Base-by-base conservation (phyloP, 768 basidiomycete genomes). In the Phanerochaete sordida region DNA sequence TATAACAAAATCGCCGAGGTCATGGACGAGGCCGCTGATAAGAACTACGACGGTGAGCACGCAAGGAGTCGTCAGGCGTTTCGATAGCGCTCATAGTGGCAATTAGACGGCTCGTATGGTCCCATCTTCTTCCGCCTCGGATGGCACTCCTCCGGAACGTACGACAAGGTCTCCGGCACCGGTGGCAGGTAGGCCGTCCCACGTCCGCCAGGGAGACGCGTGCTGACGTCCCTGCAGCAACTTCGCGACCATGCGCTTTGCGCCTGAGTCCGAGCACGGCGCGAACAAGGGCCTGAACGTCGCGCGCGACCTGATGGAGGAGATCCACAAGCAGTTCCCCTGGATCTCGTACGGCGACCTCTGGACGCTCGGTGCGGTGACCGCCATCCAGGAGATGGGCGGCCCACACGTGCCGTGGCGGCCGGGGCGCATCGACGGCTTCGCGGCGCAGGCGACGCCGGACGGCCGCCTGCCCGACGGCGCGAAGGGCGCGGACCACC, bases 211-310 rank as follows among this genome's bases (percentile, higher is more conserved):
- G 4, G 27, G 16, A 48, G 28, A 43, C 37, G 53, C 19, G 21
- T 28, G 11, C 58, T 59, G 31, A 61, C 56, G 47, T 47, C 49
- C 47, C 27, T 45, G 31, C 70, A 90, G 92, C 80, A 98, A 99
- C 82, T 95, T 93, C 65, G 96, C 97, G 2, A 98, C 96, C 24
- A 99, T 99, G 96, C 90, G 96, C 58, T 99, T 98, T 75, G 84
- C 86, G 56, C 91, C 96, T 43, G 96, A 98, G 72, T 70, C 94
- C 12, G 70, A 81, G 28, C 94, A 98, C 70, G 84, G 78, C 35
- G 94, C 93, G 52, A 96, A 96, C 74, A 84, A 84, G 27, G 94
- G 94, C 27, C 79, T 96, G 57, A 74, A 88, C 61, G 70, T 93
- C 57, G 95, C 93, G 43, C 91, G 96, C 59, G 79, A 73, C 5